Percentiles rank a stretch among this genome's conserved stretches.
Evolutionary conservation across 495 filamentous ascomycete genomes (phyloP).

Genomic region (Staphylotrichum longicolle): DNA sequence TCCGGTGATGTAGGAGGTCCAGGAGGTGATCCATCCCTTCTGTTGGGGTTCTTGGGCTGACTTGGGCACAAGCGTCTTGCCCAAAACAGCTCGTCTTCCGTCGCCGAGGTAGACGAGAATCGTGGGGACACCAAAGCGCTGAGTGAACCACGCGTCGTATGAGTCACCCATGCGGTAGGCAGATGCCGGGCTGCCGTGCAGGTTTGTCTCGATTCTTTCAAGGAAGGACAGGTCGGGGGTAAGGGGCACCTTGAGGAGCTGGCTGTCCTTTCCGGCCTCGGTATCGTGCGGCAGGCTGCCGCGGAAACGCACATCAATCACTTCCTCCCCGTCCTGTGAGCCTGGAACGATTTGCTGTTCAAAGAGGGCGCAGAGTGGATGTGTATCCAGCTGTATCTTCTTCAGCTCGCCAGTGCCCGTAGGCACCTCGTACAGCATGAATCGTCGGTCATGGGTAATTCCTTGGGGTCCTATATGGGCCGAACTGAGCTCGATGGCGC

Average conservation of each 20-base stretch:
- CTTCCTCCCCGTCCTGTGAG: slow-evolving; percentile 18
- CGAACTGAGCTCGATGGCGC: slow-evolving; percentile 56
- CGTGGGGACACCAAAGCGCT: slow-evolving; percentile 64
- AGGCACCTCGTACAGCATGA: slow-evolving; percentile 68
- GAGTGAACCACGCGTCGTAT: slow-evolving; percentile 73
- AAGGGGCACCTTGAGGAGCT: slow-evolving; percentile 57
- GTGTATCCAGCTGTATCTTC: slow-evolving; percentile 65
- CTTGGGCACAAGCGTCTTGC: slow-evolving; percentile 47
- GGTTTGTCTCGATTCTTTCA: slow-evolving; percentile 51
- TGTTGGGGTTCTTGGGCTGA: slow-evolving; percentile 17
- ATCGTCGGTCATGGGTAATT: slow-evolving; percentile 71
- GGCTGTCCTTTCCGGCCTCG: slow-evolving; percentile 17
- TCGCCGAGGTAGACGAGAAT: slow-evolving; percentile 68
- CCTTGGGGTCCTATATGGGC: slow-evolving; percentile 63
- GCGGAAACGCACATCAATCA: slow-evolving; percentile 57
- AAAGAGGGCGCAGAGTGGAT: slow-evolving; percentile 68
- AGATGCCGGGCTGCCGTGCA: slow-evolving; percentile 62
- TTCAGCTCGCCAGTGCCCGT: slow-evolving; percentile 39
- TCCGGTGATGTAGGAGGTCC: slow-evolving; percentile 33
- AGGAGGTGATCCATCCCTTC: slow-evolving; percentile 46
- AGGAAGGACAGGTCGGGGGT: slow-evolving; percentile 52
- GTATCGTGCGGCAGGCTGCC: slow-evolving; percentile 23
- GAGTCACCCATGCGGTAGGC: slow-evolving; percentile 64
- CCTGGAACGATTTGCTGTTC: slow-evolving; percentile 49
- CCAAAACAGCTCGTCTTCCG: slow-evolving; percentile 62